Percentiles rank a stretch among this genome's conserved stretches.
Evolutionary conservation across 306 rosid species (phyloP).

Genomic region (Pachyrhizus erosus): DNA sequence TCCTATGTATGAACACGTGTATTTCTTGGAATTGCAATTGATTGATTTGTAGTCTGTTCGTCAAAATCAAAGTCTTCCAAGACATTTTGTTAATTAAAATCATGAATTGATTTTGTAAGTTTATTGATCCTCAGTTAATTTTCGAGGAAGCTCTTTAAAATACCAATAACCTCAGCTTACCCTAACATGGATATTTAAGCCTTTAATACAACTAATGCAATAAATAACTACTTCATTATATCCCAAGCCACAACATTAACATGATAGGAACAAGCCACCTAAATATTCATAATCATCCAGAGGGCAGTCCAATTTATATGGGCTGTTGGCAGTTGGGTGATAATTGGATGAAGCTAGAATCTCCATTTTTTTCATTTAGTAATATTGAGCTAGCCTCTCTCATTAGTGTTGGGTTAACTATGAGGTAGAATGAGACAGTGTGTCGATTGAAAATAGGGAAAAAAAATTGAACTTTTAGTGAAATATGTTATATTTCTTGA

Average conservation of each 20-base stretch:
- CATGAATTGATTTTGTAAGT: not conserved
- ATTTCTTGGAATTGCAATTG: slow-evolving; percentile 27
- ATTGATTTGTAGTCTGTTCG: not conserved
- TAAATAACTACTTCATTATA: not conserved
- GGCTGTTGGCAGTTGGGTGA: not conserved
- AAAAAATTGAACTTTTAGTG: not conserved
- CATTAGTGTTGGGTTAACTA: not conserved
- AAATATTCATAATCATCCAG: not conserved
- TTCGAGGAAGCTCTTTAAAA: not conserved
- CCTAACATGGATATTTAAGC: not conserved
- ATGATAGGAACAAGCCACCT: not conserved
- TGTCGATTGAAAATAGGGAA: not conserved
- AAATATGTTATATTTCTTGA: not conserved
- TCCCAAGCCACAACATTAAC: slow-evolving; percentile 16
- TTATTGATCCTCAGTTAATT: not conserved
- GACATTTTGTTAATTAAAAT: not conserved
- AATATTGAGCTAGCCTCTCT: not conserved
- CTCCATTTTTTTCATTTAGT: not conserved
- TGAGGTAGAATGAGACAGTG: not conserved
- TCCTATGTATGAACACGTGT: slow-evolving; percentile 14
- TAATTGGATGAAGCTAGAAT: not conserved
- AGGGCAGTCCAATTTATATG: not conserved
- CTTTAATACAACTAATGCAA: not conserved
- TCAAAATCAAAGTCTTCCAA: not conserved
- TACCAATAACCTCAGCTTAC: not conserved